Percentiles rank a stretch among this genome's conserved stretches.
Conservation (phyloP, 352 stramenopile species). For the Globisporangium mamillatum region DNA sequence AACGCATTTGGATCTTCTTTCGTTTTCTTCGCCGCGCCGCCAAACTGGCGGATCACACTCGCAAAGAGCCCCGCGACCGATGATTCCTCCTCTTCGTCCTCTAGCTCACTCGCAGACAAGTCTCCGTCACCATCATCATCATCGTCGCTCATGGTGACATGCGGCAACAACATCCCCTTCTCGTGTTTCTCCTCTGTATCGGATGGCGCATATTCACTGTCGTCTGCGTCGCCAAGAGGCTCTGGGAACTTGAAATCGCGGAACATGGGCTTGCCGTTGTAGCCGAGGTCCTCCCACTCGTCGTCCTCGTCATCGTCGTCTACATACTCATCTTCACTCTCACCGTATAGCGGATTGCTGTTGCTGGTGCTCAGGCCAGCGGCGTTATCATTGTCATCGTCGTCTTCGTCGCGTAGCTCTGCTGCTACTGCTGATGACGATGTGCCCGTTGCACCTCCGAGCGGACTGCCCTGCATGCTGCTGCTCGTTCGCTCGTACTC, state of each 20-base stretch:
- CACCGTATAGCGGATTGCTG: background rate
- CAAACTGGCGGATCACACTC: slow-evolving; percentile 7
- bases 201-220: slow-evolving; percentile 21
- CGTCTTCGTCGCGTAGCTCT: background rate
- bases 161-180: background rate
- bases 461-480: background rate
- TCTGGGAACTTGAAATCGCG: slow-evolving; percentile 13
- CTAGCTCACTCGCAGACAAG: slow-evolving; percentile 7
- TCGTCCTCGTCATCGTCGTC: slow-evolving; percentile 5
- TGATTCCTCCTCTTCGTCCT: slow-evolving; percentile 14
- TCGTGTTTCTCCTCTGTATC: background rate
- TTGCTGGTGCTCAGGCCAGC: background rate
- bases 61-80: slow-evolving; percentile 16
- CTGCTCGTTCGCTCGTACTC: background rate
- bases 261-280: slow-evolving; percentile 12
- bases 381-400: background rate
- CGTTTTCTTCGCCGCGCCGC: background rate
- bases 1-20: slow-evolving; percentile 10
- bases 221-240: background rate
- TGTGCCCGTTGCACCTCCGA: background rate
- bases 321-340: slow-evolving; percentile 4
- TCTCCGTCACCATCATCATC: slow-evolving; percentile 4
- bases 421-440: background rate
- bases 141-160: background rate
- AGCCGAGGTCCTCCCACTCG: slow-evolving; percentile 16